phyloP scores from a whole-genome alignment of 1,139 yeast species.

The Saccharomyces hybrid region DNA sequence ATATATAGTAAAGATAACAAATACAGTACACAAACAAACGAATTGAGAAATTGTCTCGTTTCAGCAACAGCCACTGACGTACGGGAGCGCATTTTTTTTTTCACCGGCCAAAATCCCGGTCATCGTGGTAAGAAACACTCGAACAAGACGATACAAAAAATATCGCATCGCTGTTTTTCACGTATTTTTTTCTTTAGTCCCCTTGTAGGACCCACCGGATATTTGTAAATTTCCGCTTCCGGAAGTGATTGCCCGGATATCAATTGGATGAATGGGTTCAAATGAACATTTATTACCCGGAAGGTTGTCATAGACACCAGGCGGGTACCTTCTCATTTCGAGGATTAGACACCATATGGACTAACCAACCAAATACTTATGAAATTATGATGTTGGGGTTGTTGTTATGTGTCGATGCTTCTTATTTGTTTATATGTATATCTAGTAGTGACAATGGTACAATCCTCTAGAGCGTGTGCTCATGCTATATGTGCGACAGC shows the following conservation, averaged over 20 bases:
- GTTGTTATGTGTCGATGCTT: background rate
- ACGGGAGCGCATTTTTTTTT: background rate
- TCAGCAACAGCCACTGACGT: background rate
- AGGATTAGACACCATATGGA: background rate
- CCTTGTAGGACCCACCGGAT: background rate
- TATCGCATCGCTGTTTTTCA: conserved; percentile 1
- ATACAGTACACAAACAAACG: background rate
- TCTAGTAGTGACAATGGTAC: conserved; percentile 17
- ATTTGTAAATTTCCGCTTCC: conserved; percentile 1
- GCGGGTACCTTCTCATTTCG: too few species aligned
- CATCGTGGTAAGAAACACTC: background rate
- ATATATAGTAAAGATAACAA: background rate
- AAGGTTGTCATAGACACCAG: background rate
- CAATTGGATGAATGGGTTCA: background rate
- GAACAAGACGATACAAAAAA: background rate
- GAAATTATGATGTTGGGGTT: background rate
- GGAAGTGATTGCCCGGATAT: background rate
- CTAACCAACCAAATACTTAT: too few species aligned
- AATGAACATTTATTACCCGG: background rate
- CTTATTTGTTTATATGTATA: background rate
- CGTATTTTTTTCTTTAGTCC: background rate
- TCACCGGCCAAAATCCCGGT: background rate
- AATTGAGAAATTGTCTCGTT: background rate
- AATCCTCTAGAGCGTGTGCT: conserved; percentile 3
- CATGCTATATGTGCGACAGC: conserved; percentile 12